A percentile compares a stretch with the other conserved stretches of the same genome.
phyloP scores from a whole-genome alignment of 768 basidiomycete species.

The Serendipita vermifera region DNA sequence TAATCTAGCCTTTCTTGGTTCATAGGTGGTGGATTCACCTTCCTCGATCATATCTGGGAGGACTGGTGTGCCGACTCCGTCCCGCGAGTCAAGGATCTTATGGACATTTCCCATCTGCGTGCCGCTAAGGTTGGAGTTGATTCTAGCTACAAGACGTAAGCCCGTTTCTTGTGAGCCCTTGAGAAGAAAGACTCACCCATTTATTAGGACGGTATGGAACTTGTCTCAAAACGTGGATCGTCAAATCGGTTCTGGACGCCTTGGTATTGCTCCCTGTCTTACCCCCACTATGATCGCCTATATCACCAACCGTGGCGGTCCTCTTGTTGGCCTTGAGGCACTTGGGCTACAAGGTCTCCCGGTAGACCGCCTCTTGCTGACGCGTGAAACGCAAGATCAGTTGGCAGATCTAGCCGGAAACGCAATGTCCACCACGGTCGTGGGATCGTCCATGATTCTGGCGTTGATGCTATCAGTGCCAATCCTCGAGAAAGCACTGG shows the following conservation, averaged over 20 bases:
- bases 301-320: slow-evolving; percentile 89
- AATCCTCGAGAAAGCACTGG: slow-evolving; percentile 34
- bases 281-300: slow-evolving; percentile 97
- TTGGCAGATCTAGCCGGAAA: slow-evolving; percentile 91
- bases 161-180: background rate
- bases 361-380: slow-evolving; percentile 79
- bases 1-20: background rate
- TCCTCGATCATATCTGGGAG: slow-evolving; percentile 83
- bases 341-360: slow-evolving; percentile 90
- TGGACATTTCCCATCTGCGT: slow-evolving; percentile 82
- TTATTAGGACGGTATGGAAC: slow-evolving; percentile 76
- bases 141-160: slow-evolving; percentile 79
- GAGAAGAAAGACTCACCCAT: background rate
- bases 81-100: slow-evolving; percentile 87
- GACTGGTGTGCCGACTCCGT: slow-evolving; percentile 92
- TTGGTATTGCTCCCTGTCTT: slow-evolving; percentile 83
- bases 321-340: slow-evolving; percentile 88
- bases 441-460: slow-evolving; percentile 77
- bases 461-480: slow-evolving; percentile 58
- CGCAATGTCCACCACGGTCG: slow-evolving; percentile 95
- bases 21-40: slow-evolving; percentile 65
- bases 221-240: slow-evolving; percentile 94
- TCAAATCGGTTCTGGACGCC: slow-evolving; percentile 62
- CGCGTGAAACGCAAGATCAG: slow-evolving; percentile 87
- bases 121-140: slow-evolving; percentile 71